Evolutionary conservation across 805 yeast species (phyloP).

Genomic region (Yarrowia sp.): DNA sequence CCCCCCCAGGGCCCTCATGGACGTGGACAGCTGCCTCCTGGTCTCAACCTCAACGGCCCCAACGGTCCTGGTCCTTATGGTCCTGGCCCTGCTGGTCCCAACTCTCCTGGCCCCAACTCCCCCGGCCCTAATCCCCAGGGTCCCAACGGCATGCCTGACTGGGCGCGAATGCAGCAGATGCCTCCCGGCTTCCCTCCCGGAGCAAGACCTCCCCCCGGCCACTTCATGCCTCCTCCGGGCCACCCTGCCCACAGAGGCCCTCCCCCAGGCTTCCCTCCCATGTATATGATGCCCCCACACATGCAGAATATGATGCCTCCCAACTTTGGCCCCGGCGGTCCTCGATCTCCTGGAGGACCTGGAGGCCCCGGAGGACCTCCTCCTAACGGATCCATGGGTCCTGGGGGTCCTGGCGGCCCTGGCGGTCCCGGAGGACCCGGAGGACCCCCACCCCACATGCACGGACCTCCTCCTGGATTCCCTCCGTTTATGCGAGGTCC

Average conservation of each 20-base stretch:
- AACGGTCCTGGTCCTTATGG: background rate
- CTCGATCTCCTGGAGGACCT: constrained; percentile 15
- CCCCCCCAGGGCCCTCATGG: constrained; percentile 13
- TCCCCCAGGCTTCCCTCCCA: constrained; percentile 23
- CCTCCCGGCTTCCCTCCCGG: constrained; percentile 21
- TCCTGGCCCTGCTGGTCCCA: background rate
- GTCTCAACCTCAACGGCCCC: background rate
- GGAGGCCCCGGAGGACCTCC: too few relatives aligned
- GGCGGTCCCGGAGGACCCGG: constrained; percentile 12
- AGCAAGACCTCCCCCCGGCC: constrained; percentile 15
- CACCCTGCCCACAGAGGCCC: constrained; percentile 14
- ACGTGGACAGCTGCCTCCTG: background rate
- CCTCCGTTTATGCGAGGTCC: constrained; percentile 26
- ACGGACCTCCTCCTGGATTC: constrained; percentile 24
- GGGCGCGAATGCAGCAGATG: constrained; percentile 22
- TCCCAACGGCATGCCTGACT: constrained; percentile 4
- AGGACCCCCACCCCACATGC: constrained; percentile 20
- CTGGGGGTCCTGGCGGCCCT: background rate
- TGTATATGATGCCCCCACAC: constrained; percentile 26
- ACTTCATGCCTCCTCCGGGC: constrained; percentile 13
- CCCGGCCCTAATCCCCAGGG: constrained; percentile 9
- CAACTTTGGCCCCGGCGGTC: constrained; percentile 24
- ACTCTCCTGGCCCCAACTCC: background rate
- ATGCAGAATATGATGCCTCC: constrained; percentile 21
- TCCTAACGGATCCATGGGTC: too few relatives aligned